These are phyloP conservation scores for Diatrype stigma DNA, from an alignment of 2,329 filamentous ascomycete genomes.

Conservation along the genomic window DNA sequence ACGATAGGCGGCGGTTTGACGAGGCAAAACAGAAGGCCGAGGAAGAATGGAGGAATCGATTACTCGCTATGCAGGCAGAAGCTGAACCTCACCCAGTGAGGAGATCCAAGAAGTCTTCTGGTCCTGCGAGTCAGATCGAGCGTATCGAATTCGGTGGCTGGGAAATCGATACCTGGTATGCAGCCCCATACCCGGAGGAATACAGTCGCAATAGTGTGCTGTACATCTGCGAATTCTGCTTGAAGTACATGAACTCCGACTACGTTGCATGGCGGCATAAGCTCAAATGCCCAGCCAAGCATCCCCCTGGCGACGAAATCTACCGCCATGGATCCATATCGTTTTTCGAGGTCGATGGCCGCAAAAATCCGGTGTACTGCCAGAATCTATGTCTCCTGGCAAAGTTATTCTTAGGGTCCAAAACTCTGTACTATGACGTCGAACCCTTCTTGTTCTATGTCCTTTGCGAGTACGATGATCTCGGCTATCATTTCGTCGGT, in stretches of 20 bases:
- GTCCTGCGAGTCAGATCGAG: constrained; percentile 92
- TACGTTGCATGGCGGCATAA: constrained; percentile 98
- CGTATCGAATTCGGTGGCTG: constrained; percentile 97
- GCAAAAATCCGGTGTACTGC: constrained; percentile 97
- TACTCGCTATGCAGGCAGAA: constrained; percentile 57
- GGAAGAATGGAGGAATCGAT: constrained; percentile 77
- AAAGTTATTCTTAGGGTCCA: constrained; percentile 96
- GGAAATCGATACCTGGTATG: constrained; percentile 99
- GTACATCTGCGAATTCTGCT: constrained; percentile 99
- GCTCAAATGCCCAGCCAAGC: constrained; percentile 91
- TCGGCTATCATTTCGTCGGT: constrained; percentile 94
- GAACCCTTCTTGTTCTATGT: constrained; percentile 97
- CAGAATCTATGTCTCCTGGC: constrained; percentile 94
- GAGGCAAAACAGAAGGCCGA: constrained; percentile 87
- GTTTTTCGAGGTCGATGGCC: constrained; percentile 95
- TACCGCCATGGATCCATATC: constrained; percentile 88
- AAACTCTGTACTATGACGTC: constrained; percentile 96
- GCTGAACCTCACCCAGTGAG: constrained; percentile 54
- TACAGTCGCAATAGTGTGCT: constrained; percentile 94
- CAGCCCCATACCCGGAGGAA: constrained; percentile 95
- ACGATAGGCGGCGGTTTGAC: constrained; percentile 83
- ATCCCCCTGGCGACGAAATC: constrained; percentile 95
- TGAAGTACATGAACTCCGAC: constrained; percentile 99
- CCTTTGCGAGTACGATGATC: constrained; percentile 87
- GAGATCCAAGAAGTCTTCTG: constrained; percentile 70